A percentile compares a stretch with the other conserved stretches of the same genome.
phyloP scores from a whole-genome alignment of 139 green algal species.

The Pleodorina starrii region DNA sequence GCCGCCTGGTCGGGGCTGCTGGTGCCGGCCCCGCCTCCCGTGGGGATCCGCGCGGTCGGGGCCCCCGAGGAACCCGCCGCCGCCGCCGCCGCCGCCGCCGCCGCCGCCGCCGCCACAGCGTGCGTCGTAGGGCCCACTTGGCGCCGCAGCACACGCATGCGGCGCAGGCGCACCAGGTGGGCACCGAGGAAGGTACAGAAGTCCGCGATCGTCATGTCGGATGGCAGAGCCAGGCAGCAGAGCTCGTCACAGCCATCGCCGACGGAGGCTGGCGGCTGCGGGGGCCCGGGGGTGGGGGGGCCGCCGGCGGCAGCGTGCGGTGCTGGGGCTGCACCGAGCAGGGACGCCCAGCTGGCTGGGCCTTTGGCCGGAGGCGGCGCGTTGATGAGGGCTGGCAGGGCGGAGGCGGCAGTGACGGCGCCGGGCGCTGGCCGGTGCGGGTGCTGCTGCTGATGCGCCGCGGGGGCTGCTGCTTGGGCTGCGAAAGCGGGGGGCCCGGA shows the following conservation, averaged over 20 bases:
- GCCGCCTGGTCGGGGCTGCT: no score
- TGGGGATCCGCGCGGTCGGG: no score
- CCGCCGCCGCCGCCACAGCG: not conserved
- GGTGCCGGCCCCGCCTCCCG: no score
- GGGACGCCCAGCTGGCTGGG: conserved; percentile 15
- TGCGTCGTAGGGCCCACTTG: conserved; percentile 55
- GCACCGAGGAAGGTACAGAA: conserved; percentile 92
- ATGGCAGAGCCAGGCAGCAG: conserved; percentile 89
- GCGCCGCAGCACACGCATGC: conserved; percentile 87
- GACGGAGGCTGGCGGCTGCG: not conserved
- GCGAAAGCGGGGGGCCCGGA: no score
- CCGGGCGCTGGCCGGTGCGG: not conserved
- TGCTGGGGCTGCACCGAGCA: not conserved
- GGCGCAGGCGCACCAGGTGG: conserved; percentile 73
- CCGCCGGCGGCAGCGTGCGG: not conserved
- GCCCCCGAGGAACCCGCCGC: no score
- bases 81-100: not conserved
- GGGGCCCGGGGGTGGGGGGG: not conserved
- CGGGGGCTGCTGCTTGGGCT: not conserved
- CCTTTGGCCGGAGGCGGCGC: conserved; percentile 2
- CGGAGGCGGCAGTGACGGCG: not conserved
- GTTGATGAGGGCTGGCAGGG: not conserved
- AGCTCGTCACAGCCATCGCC: conserved; percentile 61
- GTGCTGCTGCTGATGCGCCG: not conserved
- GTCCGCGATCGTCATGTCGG: conserved; percentile 91